phyloP scores from a whole-genome alignment of 495 filamentous ascomycete genomes.

The Schizothecium vesticola region DNA sequence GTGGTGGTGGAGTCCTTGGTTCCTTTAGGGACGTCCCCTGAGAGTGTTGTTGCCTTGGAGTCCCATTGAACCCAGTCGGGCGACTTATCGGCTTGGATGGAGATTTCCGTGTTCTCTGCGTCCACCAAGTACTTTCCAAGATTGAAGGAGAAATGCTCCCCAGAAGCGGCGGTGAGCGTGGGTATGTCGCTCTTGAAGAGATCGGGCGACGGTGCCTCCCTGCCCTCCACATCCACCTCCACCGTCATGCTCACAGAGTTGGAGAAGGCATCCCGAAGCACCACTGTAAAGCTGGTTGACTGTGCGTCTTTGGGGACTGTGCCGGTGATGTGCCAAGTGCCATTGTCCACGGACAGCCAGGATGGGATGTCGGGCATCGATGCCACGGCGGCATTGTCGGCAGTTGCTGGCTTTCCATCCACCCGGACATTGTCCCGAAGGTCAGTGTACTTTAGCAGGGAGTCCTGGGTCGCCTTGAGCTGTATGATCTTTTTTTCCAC shows the following conservation, averaged over 20 bases:
- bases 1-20: constrained; percentile 30
- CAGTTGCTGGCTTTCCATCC: constrained; percentile 50
- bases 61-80: constrained; percentile 67
- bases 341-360: constrained; percentile 66
- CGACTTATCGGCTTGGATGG: constrained; percentile 46
- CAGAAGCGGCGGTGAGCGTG: constrained; percentile 52
- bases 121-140: constrained; percentile 53
- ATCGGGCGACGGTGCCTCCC: constrained; percentile 6
- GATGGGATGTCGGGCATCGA: constrained; percentile 48
- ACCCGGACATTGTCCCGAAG: constrained; percentile 54
- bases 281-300: constrained; percentile 61
- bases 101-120: constrained; percentile 49
- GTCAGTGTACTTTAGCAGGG: constrained; percentile 47
- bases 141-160: constrained; percentile 58
- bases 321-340: constrained; percentile 59
- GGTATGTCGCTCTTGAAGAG: constrained; percentile 38
- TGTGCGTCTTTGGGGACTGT: constrained; percentile 51
- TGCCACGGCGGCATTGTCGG: constrained; percentile 44
- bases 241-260: constrained; percentile 62
- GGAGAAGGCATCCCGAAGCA: constrained; percentile 57
- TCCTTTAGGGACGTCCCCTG: constrained; percentile 54
- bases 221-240: constrained; percentile 43
- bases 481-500: constrained; percentile 53
- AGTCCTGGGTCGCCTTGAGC: constrained; percentile 56
- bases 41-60: constrained; percentile 48